Conservation (phyloP, 352 stramenopile species). For the Nothophytophthora sp. region DNA sequence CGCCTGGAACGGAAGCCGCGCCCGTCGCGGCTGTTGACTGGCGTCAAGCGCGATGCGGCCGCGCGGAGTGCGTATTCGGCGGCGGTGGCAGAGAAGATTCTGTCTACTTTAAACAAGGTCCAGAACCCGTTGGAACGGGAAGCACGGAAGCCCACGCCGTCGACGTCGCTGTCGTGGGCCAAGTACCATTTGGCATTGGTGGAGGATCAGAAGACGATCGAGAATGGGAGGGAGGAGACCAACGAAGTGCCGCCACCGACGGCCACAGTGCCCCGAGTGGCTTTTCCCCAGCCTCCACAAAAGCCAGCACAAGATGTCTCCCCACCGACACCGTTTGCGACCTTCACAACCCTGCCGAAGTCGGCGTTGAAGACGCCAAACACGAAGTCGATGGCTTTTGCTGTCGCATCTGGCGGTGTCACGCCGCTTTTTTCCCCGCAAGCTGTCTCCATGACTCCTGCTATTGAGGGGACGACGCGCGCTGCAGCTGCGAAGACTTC, state of each 20-base stretch:
- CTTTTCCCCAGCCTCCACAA: conserved; percentile 26
- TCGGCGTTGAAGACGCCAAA: conserved; percentile 14
- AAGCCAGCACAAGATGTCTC: conserved; percentile 5
- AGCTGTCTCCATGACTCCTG: conserved; percentile 40
- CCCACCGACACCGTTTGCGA: conserved; percentile 1
- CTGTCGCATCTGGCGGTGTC: not conserved
- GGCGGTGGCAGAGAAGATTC: conserved; percentile 75
- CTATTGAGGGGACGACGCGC: no score
- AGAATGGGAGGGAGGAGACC: conserved; percentile 27
- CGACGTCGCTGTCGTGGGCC: conserved; percentile 81
- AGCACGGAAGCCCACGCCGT: conserved; percentile 70
- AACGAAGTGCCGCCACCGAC: conserved; percentile 56
- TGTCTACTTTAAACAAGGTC: conserved; percentile 82
- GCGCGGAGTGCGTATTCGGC: conserved; percentile 73
- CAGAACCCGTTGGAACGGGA: conserved; percentile 78
- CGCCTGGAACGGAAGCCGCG: conserved; percentile 56
- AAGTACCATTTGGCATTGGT: conserved; percentile 80
- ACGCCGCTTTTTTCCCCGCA: conserved; percentile 34
- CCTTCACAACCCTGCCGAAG: conserved; percentile 7
- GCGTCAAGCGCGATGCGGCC: conserved; percentile 53
- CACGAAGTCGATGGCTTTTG: conserved; percentile 16
- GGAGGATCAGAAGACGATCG: conserved; percentile 26
- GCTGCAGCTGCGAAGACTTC: conserved; percentile 1
- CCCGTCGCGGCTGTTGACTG: conserved; percentile 76
- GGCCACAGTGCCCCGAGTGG: conserved; percentile 45